A percentile compares a stretch with the other conserved stretches of the same genome.
These are phyloP conservation scores for Cladosporium sp. DNA, from an alignment of 2,329 filamentous ascomycete genomes.

Conservation along the genomic window DNA sequence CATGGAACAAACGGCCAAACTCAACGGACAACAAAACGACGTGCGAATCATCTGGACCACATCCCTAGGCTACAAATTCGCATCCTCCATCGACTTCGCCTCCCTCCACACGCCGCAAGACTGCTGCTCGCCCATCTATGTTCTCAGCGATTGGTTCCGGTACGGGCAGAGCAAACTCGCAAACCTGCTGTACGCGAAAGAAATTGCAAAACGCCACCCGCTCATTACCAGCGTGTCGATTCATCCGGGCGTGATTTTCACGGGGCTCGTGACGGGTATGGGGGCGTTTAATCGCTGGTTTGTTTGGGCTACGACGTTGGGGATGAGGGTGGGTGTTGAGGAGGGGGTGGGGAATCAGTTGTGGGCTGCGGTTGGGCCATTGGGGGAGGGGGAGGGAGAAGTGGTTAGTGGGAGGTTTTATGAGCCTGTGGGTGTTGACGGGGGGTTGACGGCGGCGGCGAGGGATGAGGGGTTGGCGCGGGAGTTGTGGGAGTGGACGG, in stretches of 20 bases:
- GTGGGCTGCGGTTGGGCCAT: conserved; percentile 20
- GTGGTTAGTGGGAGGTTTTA: conserved; percentile 33
- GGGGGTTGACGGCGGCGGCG: conserved; percentile 26
- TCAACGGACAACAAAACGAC: conserved; percentile 16
- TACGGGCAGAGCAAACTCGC: conserved; percentile 48
- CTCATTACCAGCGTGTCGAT: conserved; percentile 34
- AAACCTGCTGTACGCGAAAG: conserved; percentile 40
- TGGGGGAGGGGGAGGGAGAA: conserved; percentile 4
- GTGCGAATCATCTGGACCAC: conserved; percentile 28
- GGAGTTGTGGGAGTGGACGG: conserved; percentile 33
- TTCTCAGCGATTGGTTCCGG: conserved; percentile 28
- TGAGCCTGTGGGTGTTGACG: conserved; percentile 34
- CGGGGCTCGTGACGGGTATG: conserved; percentile 25
- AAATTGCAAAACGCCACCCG: conserved; percentile 38
- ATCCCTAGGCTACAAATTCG: conserved; percentile 23
- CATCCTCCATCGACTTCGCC: conserved; percentile 22
- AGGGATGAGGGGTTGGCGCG: background rate
- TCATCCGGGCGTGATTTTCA: conserved; percentile 40
- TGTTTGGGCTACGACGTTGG: conserved; percentile 11
- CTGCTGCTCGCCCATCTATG: background rate
- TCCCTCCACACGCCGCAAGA: conserved; percentile 25
- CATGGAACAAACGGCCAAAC: conserved; percentile 21
- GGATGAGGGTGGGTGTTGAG: conserved; percentile 18
- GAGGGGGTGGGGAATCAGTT: conserved; percentile 20
- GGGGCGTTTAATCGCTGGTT: conserved; percentile 1